Percentiles rank a stretch among this genome's conserved stretches.
phyloP scores from a whole-genome alignment of 1,284 basidiomycete genomes.

The Trichosporon ovoides region DNA sequence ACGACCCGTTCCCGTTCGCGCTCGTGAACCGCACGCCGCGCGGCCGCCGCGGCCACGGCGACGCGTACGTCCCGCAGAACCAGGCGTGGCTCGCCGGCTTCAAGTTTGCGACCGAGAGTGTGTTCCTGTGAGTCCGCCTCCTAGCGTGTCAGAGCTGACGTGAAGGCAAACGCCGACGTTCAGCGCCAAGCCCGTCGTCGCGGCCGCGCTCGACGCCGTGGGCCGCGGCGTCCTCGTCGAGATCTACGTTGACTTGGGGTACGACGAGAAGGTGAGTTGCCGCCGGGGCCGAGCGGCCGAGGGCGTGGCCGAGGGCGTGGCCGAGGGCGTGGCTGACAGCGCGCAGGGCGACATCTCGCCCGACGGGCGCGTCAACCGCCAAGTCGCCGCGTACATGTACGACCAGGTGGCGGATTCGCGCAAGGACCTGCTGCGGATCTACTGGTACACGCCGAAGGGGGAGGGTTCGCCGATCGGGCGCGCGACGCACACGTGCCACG shows the following conservation, averaged over 20 bases:
- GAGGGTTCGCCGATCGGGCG: slow-evolving; percentile 56
- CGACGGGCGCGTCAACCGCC: slow-evolving; percentile 69
- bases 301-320: too few relatives aligned
- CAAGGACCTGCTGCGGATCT: slow-evolving; percentile 57
- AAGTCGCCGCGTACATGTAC: slow-evolving; percentile 63
- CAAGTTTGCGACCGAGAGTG: slow-evolving; percentile 58
- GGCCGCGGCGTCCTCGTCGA: slow-evolving; percentile 60
- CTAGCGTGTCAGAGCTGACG: neutral
- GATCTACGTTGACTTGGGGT: slow-evolving; percentile 59
- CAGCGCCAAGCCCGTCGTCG: slow-evolving; percentile 61
- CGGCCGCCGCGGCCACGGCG: slow-evolving; percentile 49
- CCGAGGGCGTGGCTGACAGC: too few relatives aligned
- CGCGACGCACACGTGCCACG: slow-evolving; percentile 66
- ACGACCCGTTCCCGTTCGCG: slow-evolving; percentile 62
- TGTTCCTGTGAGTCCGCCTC: slow-evolving; percentile 57
- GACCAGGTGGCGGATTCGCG: slow-evolving; percentile 48
- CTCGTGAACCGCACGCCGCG: slow-evolving; percentile 63
- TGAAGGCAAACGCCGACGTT: slow-evolving; percentile 62
- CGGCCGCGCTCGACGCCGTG: slow-evolving; percentile 59
- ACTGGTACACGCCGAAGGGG: slow-evolving; percentile 57
- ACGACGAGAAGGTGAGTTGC: slow-evolving; percentile 55
- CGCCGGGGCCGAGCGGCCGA: neutral
- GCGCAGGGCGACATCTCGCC: slow-evolving; percentile 51
- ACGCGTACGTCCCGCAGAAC: slow-evolving; percentile 55
- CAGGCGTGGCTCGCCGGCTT: slow-evolving; percentile 66